A percentile compares a stretch with the other conserved stretches of the same genome.
phyloP scores from a whole-genome alignment of 768 basidiomycete genomes.

The Boletales sp. region DNA sequence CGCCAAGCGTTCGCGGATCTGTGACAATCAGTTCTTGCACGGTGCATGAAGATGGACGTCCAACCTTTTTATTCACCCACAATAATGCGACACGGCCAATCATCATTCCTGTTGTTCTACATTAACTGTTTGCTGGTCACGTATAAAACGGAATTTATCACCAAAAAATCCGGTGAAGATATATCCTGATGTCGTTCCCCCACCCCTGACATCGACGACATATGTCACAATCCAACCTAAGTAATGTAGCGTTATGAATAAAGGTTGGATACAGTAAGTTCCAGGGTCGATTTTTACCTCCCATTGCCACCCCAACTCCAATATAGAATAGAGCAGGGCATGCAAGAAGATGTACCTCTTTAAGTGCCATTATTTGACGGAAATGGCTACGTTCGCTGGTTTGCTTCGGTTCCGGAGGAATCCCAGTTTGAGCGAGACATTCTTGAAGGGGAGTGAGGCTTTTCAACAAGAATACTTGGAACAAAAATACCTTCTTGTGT shows the following conservation, averaged over 20 bases:
- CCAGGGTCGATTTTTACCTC: conserved; percentile 28
- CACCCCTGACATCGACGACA: conserved; percentile 39
- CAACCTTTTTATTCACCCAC: conserved; percentile 27
- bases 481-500: conserved; percentile 55
- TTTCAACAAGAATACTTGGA: not conserved
- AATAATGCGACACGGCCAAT: conserved; percentile 26
- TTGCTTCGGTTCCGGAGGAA: conserved; percentile 18
- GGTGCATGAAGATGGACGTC: not conserved
- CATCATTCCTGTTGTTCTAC: conserved; percentile 20
- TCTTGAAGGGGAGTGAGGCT: conserved; percentile 23
- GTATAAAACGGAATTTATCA: conserved; percentile 11
- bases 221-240: conserved; percentile 72
- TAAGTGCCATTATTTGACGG: conserved; percentile 42
- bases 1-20: conserved; percentile 55
- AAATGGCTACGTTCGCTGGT: conserved; percentile 37
- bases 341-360: conserved; percentile 43
- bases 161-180: conserved; percentile 39
- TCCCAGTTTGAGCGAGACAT: conserved; percentile 36
- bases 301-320: conserved; percentile 50
- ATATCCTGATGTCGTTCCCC: conserved; percentile 46
- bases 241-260: not conserved
- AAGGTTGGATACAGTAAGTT: not conserved
- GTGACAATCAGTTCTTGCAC: too few species aligned
- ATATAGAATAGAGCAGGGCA: conserved; percentile 46
- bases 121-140: not conserved